A percentile compares a stretch with the other conserved stretches of the same genome.
phyloP scores from a whole-genome alignment of 2,329 filamentous ascomycete species.

The Nannizziopsis arthrosporioides region DNA sequence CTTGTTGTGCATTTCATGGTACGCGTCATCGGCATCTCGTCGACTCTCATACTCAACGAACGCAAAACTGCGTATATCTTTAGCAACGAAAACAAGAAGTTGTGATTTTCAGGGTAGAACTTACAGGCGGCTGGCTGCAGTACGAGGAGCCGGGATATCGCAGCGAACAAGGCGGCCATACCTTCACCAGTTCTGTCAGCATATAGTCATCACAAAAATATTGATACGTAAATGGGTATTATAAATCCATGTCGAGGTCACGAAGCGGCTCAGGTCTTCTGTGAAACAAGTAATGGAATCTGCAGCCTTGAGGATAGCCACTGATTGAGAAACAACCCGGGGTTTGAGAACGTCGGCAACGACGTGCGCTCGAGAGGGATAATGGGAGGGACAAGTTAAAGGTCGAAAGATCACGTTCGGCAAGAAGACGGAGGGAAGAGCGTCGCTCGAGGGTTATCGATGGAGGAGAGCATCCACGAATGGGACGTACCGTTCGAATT shows the following conservation, averaged over 20 bases:
- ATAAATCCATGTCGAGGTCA: neutral
- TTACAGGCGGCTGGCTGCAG: slow-evolving; percentile 88
- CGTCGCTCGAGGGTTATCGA: slow-evolving; percentile 19
- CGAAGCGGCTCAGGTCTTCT: neutral
- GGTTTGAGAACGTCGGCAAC: slow-evolving; percentile 13
- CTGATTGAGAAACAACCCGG: slow-evolving; percentile 7
- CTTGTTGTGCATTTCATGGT: slow-evolving; percentile 99
- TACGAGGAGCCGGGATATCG: slow-evolving; percentile 92
- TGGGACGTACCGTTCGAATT: slow-evolving; percentile 98
- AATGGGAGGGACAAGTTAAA: slow-evolving; percentile 10
- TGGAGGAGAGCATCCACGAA: slow-evolving; percentile 20
- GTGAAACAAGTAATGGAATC: slow-evolving; percentile 4
- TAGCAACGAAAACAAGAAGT: neutral
- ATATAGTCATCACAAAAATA: neutral
- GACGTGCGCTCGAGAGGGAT: slow-evolving; percentile 12
- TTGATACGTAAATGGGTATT: neutral
- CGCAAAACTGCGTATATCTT: slow-evolving; percentile 55
- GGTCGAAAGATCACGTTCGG: slow-evolving; percentile 15
- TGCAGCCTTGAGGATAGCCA: slow-evolving; percentile 1
- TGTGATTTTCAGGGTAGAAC: slow-evolving; percentile 32
- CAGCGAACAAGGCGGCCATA: slow-evolving; percentile 97
- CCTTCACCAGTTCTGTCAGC: slow-evolving; percentile 45
- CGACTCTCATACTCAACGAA: slow-evolving; percentile 99
- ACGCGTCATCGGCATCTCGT: slow-evolving; percentile 95
- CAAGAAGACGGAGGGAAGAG: slow-evolving; percentile 15